Evolutionary conservation across 441 rosid genomes (phyloP), one percentile per base, ranked within the genome.

Genomic region (Euphorbia schlechtendalii): DNA sequence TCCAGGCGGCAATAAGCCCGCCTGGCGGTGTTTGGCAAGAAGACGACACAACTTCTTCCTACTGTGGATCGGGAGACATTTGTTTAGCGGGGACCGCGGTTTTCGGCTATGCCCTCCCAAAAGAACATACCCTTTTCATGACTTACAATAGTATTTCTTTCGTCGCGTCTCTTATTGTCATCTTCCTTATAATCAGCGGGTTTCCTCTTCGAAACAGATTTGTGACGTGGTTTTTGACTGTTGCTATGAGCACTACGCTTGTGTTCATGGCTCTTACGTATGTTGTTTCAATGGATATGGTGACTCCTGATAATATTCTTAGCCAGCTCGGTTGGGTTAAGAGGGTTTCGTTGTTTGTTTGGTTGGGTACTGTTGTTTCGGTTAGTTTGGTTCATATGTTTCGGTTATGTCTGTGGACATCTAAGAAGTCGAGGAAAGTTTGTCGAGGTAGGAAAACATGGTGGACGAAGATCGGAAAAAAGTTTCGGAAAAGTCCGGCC

Each of bases 11-110:
- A 56, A 65, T 73, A 7, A 77, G 0, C 41, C 84, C 82, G 54
- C 78, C 84, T 0, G 84, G 82, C 55, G 80, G 84, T 2, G 74
- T 71, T 0, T 81, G 80, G 84, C 55, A 41, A 10, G 17, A 27
- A 13, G 45, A 66, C 32, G 3, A 11, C 0, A 5, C 4, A 5
- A 18, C 3, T 0, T 13, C 5, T 13, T 0, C 9, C 6, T 1
- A 0, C 5, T 53, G 52, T 63, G 53, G 25, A 0, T 28, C 38
- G 13, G 15, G 27, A 8, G 12, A 45, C 8, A 4, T 45, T 13
- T 61, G 54, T 12, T 15, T 8, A 63, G 76, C 71, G 1, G 81
- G 84, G 38, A 80, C 71, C 28, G 41, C 80, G 28, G 58, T 77
- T 2, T 32, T 59, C 32, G 63, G 58, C 5, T 49, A 63, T 55